Base-by-base conservation (phyloP, 176 grass and related monocot species). In the Triticum monococcum region DNA sequence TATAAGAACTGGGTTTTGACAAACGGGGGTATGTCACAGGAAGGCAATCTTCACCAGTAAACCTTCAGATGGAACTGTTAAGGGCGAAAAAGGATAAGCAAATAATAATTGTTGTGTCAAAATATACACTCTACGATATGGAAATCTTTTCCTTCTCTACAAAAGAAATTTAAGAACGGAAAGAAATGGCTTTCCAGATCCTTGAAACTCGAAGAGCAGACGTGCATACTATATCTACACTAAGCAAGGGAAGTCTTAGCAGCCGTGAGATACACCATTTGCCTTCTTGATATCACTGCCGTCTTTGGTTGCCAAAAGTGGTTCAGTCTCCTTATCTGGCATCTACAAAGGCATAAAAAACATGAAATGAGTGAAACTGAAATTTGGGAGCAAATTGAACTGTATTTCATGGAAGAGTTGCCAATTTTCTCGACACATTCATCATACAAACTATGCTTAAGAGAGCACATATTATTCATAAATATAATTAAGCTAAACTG, bases 301-400 rank as follows among this genome's bases (percentile, higher is more conserved):
- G 78, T 97, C 90, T 85, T 94, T 97, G 41, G 69, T 89, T 82
- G 89, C 88, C 90, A 94, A 94, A 84, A 97, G 89, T 79, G 92
- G 95, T 62, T 92, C 90, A 63, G 77, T 84, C 86, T 97, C 95
- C 86, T 94, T 94, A 78, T 97, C 90, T 85, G 90, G 83, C 88
- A 97, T 92, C 95, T 94, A 86, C 73, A 87, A 89, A 76, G 26
- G 60, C 65, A 88, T 66, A 0, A 24, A 81, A 81, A 72, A 64
- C 72, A 82, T 89, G 18, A 79, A 60, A 73, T 78, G 28, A 12
- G 46, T 83, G 48, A 85, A 48, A 68, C 72, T 70, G 61, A 50
- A 85, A 85, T 33, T 30, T 52, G 14, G 45, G 9, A 79, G 37
- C 61, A 73, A 77, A 77, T 60, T 38, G 23, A 74, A 76, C 5